phyloP scores from a whole-genome alignment of 2,329 filamentous ascomycete genomes.

The Hymenoscyphus albidus region DNA sequence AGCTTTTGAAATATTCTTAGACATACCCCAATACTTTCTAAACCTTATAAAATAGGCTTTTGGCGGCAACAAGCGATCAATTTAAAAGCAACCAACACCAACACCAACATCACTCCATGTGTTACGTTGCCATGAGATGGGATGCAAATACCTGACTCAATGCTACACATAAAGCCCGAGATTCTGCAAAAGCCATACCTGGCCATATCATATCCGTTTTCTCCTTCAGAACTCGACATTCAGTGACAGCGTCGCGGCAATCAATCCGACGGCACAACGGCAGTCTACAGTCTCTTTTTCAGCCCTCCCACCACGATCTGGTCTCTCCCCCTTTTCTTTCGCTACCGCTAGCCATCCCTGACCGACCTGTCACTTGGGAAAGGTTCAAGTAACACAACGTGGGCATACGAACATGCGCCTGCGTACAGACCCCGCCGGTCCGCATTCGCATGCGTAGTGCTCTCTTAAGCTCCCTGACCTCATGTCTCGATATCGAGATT shows the following conservation, averaged over 20 bases:
- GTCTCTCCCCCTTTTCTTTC: background rate
- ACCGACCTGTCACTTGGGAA: background rate
- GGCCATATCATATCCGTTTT: background rate
- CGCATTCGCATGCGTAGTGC: background rate
- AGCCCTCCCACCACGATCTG: background rate
- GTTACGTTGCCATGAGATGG: slow-evolving; percentile 1
- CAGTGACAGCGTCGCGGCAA: background rate
- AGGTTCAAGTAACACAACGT: background rate
- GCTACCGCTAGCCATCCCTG: background rate
- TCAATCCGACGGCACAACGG: background rate
- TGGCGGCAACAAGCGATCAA: background rate
- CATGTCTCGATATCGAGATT: background rate
- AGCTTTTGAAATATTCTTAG: too few species aligned
- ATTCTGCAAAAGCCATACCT: background rate
- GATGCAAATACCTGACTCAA: background rate
- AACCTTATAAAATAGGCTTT: background rate
- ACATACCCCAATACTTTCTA: background rate
- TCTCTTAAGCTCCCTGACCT: background rate
- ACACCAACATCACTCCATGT: background rate
- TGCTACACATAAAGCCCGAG: background rate
- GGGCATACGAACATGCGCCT: background rate
- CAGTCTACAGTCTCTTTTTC: background rate
- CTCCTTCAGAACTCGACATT: background rate
- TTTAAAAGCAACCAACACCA: background rate
- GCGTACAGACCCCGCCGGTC: slow-evolving; percentile 1